phyloP scores from a whole-genome alignment of 495 filamentous ascomycete species.

The Apodospora peruviana region DNA sequence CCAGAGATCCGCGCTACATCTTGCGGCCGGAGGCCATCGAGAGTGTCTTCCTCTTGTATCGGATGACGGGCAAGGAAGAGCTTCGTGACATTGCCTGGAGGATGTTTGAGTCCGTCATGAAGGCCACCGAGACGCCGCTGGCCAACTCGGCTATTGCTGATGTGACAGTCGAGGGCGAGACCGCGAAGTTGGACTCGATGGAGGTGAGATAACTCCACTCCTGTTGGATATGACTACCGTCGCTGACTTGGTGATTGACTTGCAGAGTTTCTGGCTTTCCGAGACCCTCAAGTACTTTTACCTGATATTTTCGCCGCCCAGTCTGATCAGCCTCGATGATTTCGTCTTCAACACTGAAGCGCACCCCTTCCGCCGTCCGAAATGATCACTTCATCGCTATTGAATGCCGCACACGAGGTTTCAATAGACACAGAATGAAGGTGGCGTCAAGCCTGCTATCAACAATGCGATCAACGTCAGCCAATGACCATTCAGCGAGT shows the following conservation, averaged over 20 bases:
- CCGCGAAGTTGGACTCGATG: conserved; percentile 35
- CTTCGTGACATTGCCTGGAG: conserved; percentile 50
- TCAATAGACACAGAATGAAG: too few species aligned
- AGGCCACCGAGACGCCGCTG: conserved; percentile 37
- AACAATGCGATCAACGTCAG: too few species aligned
- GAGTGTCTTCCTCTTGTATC: conserved; percentile 62
- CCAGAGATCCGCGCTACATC: conserved; percentile 55
- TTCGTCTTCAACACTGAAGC: conserved; percentile 83
- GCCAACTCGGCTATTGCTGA: conserved; percentile 45
- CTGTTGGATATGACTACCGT: not conserved
- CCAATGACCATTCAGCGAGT: too few species aligned
- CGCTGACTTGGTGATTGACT: conserved; percentile 24
- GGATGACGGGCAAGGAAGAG: conserved; percentile 48
- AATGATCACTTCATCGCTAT: too few species aligned
- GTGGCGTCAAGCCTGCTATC: too few species aligned
- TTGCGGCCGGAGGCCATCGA: conserved; percentile 63
- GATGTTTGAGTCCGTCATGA: conserved; percentile 49
- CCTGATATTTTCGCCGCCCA: conserved; percentile 42
- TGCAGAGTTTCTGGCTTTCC: conserved; percentile 34
- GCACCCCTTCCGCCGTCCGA: conserved; percentile 30
- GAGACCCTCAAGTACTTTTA: conserved; percentile 37
- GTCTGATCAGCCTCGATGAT: conserved; percentile 60
- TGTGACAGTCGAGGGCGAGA: conserved; percentile 22
- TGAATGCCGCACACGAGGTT: too few species aligned
- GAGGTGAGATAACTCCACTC: conserved; percentile 22